Evolutionary conservation across 371 early-diverging fungal genomes (phyloP), one percentile per base, ranked within the genome.

Genomic region (Apophysomyces elegans): DNA sequence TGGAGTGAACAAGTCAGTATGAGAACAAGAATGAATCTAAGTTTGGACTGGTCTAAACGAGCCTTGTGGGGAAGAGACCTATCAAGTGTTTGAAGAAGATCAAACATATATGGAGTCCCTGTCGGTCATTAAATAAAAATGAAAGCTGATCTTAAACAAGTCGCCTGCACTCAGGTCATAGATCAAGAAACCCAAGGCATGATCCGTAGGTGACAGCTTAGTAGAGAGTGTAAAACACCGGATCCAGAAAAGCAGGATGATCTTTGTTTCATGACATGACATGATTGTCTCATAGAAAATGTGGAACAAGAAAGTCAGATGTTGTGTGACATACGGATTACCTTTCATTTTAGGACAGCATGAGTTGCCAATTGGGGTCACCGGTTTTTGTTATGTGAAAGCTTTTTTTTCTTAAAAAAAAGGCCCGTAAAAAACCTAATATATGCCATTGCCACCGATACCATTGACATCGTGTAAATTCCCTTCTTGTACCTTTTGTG

Each of bases 1-100:
- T 87, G 87, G 76, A 83, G 83, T 44, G 88, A 90, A 65, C 87
- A 88, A 69, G 83, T 81, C 37, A 79, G 79, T 50, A 68, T 72
- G 68, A 74, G 82, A 37, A 78, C 79, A 13, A 64, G 82, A 37
- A 61, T 79, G 71, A 81, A 81, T 58, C 56, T 81, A 1, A 77
- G 77, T 62, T 61, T 81, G 14, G 82, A 81, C 66, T 81, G 82
- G 82, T 69, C 74, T 13, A 75, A 72, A 46, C 69, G 74, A 54
- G 79, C 77, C 9, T 54, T 81, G 4, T 78, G 72, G 66, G 82
- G 82, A 5, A 64, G 82, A 67, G 82, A 81, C 62, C 69, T 80
- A 5, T 76, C 78, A 8, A 74, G 68, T n/a, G 54, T 50, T 50
- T 50, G 41, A 50, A 26, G 13, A 45, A 16, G 1, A 18, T 45